Percentiles rank a stretch among this genome's conserved stretches.
Evolutionary conservation across 345 rosid species (phyloP).

Genomic region (Excoecaria agallocha): DNA sequence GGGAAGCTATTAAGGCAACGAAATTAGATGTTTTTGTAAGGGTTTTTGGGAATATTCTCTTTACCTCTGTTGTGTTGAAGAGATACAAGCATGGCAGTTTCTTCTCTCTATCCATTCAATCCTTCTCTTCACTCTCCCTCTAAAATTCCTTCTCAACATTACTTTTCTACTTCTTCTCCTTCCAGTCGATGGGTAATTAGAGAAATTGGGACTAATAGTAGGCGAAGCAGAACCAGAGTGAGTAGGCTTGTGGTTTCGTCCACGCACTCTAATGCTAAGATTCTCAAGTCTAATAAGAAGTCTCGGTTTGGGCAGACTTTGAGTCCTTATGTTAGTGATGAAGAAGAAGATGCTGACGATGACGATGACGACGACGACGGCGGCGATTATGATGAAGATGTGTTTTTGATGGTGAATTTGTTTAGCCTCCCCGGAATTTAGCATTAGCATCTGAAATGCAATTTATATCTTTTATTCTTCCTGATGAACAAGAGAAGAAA

Average conservation of each 20-base stretch:
- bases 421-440: not conserved
- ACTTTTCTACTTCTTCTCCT: no score
- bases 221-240: not conserved
- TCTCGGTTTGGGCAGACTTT: conserved; percentile 51
- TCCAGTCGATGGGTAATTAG: no score
- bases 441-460: not conserved
- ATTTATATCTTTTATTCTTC: not conserved
- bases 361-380: conserved; percentile 24
- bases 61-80: no score
- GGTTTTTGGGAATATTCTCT: conserved; percentile 3
- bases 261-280: conserved; percentile 72
- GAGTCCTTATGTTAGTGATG: conserved; percentile 47
- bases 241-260: conserved; percentile 46
- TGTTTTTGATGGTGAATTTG: conserved; percentile 56
- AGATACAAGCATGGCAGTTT: no score
- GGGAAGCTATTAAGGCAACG: not conserved
- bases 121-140: no score
- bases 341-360: conserved; percentile 32
- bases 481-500: not conserved
- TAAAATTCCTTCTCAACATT: no score
- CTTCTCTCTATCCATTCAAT: no score
- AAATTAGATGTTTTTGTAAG: not conserved
- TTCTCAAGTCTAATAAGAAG: conserved; percentile 70
- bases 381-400: conserved; percentile 36
- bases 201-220: no score